These are phyloP conservation scores for Penicillium sp. DNA, from an alignment of 2,329 filamentous ascomycete genomes.

Conservation along the genomic window DNA sequence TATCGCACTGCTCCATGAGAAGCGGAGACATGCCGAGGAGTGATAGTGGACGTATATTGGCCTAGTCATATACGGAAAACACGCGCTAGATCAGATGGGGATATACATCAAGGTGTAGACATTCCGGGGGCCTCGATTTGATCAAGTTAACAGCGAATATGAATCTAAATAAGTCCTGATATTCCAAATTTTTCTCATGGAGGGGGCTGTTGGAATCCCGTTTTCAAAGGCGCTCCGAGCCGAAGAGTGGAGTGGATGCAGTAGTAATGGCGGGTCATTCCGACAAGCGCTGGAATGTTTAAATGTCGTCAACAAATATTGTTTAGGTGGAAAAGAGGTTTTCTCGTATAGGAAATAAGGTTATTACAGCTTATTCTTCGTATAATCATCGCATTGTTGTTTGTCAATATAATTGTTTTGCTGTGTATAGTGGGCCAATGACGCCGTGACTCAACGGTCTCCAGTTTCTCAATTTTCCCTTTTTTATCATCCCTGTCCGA, in stretches of 20 bases:
- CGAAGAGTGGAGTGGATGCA: conserved; percentile 6
- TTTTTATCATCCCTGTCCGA: background rate
- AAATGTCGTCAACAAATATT: background rate
- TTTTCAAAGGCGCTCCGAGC: conserved; percentile 8
- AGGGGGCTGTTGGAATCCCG: background rate
- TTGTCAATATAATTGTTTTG: background rate
- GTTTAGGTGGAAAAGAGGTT: background rate
- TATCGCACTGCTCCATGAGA: conserved; percentile 16
- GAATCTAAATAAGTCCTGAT: too few relatives aligned
- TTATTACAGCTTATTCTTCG: background rate
- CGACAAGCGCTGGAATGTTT: conserved; percentile 1
- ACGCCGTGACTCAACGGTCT: too few relatives aligned
- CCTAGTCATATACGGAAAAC: too few relatives aligned
- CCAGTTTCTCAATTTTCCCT: background rate
- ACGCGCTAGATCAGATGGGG: too few relatives aligned
- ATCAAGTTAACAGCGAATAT: too few relatives aligned
- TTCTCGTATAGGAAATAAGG: background rate
- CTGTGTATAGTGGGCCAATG: background rate
- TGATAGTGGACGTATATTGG: too few relatives aligned
- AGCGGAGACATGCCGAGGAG: background rate
- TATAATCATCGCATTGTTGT: too few relatives aligned
- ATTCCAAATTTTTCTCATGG: too few relatives aligned
- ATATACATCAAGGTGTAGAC: too few relatives aligned
- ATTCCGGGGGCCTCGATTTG: too few relatives aligned
- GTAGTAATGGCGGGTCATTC: conserved; percentile 5